Evolutionary conservation across 345 rosid genomes (phyloP), one percentile per base, ranked within the genome.

Genomic region (Excoecaria cochinchinensis): DNA sequence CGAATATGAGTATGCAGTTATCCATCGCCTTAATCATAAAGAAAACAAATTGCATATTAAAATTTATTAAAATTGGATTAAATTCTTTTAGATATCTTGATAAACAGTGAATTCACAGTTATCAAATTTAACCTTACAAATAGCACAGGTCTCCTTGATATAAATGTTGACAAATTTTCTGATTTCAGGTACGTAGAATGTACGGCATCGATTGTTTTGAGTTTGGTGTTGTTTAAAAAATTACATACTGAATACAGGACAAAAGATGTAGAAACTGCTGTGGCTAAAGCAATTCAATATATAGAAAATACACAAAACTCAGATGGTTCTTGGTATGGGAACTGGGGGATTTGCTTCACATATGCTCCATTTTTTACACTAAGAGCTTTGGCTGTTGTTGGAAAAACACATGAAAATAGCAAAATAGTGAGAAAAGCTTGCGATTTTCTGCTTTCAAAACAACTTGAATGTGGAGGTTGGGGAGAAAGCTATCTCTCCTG

Each of bases 321-420:
- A 5, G 76, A 77, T 56, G 76, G 80, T 15, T 71, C 80, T 4
- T 77, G 80, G 80, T 77, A 56, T 78, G 81, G 81, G 4, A 52
- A 57, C 12, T 78, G 81, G 81, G 81, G 76, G 67, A 72, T 72
- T 11, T 78, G 81, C 40, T 66, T 25, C 44, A 56, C 59, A 15
- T 78, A 72, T 22, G 81, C 53, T 3, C 21, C 81, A 47, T 72
- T 15, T 60, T 58, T 78, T 57, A 76, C 59, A 13, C 17, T 78
- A 8, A 14, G 8, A 9, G 76, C 31, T 22, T 38, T 78, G 53
- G 76, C 50, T 14, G 68, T 72, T 4, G 75, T 14, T 19, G 72
- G 76, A 5, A 65, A 66, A 22, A 72, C 67, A 4, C 58, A 3
- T n/a, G 11, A 11, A 7, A 78, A 72, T 12, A 65, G 81, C 19